Conservation (phyloP, 257 asterid species). For the Datura wrightii region DNA sequence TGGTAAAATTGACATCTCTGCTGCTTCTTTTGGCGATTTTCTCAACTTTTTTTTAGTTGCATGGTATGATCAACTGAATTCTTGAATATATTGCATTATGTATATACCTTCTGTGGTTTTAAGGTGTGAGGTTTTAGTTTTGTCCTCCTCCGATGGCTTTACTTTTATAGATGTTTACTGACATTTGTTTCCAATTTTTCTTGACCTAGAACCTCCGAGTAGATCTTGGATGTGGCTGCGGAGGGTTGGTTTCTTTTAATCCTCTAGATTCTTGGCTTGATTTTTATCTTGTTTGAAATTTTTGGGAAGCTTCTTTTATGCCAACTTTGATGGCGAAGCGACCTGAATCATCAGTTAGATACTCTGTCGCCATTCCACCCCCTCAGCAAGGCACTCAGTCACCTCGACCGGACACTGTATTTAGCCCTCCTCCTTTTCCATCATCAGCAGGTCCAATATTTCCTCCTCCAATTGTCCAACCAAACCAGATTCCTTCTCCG, state of each 20-base stretch:
- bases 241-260: conserved; percentile 24
- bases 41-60: background rate
- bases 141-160: background rate
- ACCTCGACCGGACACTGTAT: conserved; percentile 36
- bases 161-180: background rate
- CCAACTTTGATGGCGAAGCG: conserved; percentile 57
- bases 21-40: background rate
- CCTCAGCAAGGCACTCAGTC: conserved; percentile 39
- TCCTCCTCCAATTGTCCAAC: conserved; percentile 63
- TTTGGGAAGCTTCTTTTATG: background rate
- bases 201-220: conserved; percentile 2
- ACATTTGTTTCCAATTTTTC: conserved; percentile 1
- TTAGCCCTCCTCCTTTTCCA: conserved; percentile 54
- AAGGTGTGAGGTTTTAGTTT: background rate
- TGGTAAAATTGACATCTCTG: background rate
- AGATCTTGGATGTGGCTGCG: conserved; percentile 29
- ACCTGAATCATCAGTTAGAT: conserved; percentile 56
- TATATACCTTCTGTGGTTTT: background rate
- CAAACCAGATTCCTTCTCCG: conserved; percentile 72
- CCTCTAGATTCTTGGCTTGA: conserved; percentile 22
- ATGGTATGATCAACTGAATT: background rate
- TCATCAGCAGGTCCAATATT: conserved; percentile 59
- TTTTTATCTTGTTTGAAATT: conserved; percentile 19
- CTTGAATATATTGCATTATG: conserved; percentile 10
- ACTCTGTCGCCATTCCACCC: conserved; percentile 44